Evolutionary conservation across 2,329 filamentous ascomycete genomes (phyloP).

Genomic region (Curvularia sp.): DNA sequence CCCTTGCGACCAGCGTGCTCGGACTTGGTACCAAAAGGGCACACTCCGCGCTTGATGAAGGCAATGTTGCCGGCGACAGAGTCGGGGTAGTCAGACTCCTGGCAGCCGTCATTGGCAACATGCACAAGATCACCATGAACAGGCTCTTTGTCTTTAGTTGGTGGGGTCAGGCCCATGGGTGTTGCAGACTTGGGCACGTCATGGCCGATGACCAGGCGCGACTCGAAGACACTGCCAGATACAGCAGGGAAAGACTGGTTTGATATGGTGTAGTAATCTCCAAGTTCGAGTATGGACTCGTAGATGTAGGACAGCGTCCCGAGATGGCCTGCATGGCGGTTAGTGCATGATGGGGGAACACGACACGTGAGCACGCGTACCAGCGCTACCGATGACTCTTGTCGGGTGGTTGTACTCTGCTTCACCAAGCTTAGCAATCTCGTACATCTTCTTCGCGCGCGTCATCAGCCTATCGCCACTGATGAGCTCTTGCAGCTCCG

Average conservation of each 20-base stretch:
- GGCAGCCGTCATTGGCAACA: slow-evolving; percentile 46
- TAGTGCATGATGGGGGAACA: slow-evolving; percentile 10
- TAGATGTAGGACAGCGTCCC: slow-evolving; percentile 51
- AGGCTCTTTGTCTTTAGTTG: slow-evolving; percentile 49
- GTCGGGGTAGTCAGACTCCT: slow-evolving; percentile 65
- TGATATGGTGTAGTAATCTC: slow-evolving; percentile 51
- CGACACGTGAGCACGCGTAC: slow-evolving; percentile 35
- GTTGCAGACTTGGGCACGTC: slow-evolving; percentile 45
- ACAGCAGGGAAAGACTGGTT: slow-evolving; percentile 50
- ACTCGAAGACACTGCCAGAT: slow-evolving; percentile 48
- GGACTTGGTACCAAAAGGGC: slow-evolving; percentile 76
- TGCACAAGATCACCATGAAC: slow-evolving; percentile 47
- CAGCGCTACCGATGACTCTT: slow-evolving; percentile 48
- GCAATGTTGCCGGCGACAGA: slow-evolving; percentile 70
- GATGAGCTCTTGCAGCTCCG: slow-evolving; percentile 47
- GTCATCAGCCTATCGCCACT: slow-evolving; percentile 43
- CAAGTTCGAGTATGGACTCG: slow-evolving; percentile 46
- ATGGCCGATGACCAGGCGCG: slow-evolving; percentile 46
- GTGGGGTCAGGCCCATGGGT: slow-evolving; percentile 48
- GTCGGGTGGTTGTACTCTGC: slow-evolving; percentile 55
- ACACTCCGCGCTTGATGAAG: slow-evolving; percentile 74
- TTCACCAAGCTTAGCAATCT: slow-evolving; percentile 54
- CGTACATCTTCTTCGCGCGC: slow-evolving; percentile 49
- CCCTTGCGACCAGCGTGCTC: slow-evolving; percentile 72
- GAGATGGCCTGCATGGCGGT: slow-evolving; percentile 37